Conservation (phyloP, 2,329 filamentous ascomycete genomes). For the Claviceps maximensis region DNA sequence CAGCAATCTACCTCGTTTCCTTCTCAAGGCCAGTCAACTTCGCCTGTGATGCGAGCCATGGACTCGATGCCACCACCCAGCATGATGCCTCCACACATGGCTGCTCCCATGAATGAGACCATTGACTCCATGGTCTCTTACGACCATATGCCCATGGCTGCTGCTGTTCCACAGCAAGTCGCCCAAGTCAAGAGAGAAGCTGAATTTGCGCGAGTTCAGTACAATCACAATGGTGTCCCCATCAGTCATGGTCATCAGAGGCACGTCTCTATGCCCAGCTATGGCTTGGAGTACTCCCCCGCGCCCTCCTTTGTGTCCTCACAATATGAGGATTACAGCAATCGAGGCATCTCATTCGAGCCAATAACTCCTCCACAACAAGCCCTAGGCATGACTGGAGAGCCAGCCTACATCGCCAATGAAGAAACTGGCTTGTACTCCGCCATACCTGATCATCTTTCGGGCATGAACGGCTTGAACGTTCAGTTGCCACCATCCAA, state of each 20-base stretch:
- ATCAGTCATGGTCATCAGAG: slow-evolving; percentile 75
- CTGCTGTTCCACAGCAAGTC: slow-evolving; percentile 50
- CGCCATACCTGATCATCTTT: slow-evolving; percentile 76
- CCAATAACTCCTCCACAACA: slow-evolving; percentile 94
- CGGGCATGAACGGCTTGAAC: slow-evolving; percentile 60
- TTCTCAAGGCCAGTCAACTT: slow-evolving; percentile 66
- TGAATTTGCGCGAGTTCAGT: slow-evolving; percentile 70
- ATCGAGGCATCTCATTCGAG: slow-evolving; percentile 89
- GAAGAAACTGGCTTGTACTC: slow-evolving; percentile 95
- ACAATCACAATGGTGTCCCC: slow-evolving; percentile 84
- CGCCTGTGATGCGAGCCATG: slow-evolving; percentile 78
- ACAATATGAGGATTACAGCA: slow-evolving; percentile 95
- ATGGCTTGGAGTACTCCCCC: slow-evolving; percentile 88
- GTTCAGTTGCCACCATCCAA: slow-evolving; percentile 83
- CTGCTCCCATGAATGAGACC: slow-evolving; percentile 44
- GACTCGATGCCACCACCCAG: slow-evolving; percentile 88
- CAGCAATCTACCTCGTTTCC: slow-evolving; percentile 52
- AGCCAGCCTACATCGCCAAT: slow-evolving; percentile 95
- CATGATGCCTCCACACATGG: slow-evolving; percentile 50
- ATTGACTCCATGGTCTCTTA: slow-evolving; percentile 66
- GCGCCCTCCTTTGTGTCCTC: slow-evolving; percentile 98
- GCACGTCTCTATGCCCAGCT: slow-evolving; percentile 96
- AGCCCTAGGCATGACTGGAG: slow-evolving; percentile 62
- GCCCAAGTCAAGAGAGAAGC: slow-evolving; percentile 75
- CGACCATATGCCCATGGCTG: slow-evolving; percentile 55